Conservation (phyloP, 306 rosid species). For the Sicyos baderoa region DNA sequence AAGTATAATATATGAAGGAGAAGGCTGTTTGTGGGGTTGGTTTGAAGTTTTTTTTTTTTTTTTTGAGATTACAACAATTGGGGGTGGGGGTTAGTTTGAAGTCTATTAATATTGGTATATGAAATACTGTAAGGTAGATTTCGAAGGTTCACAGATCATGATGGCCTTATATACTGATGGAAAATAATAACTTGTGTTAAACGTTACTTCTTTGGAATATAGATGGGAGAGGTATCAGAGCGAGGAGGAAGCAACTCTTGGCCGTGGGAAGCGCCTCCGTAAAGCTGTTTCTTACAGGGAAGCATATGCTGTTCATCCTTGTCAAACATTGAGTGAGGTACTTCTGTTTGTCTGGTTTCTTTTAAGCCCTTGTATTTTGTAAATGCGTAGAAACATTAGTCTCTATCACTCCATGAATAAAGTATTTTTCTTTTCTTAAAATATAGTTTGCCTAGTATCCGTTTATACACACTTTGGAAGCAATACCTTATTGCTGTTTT, state of each 20-base stretch:
- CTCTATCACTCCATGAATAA: too few relatives aligned
- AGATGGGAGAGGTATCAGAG: conserved; percentile 98
- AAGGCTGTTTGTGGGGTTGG: conserved; percentile 2
- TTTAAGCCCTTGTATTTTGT: neutral
- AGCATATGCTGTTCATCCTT: conserved; percentile 79
- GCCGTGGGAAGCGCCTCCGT: conserved; percentile 93
- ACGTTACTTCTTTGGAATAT: conserved; percentile 27
- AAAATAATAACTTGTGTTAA: conserved; percentile 17
- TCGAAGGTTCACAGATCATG: conserved; percentile 12
- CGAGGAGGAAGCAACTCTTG: conserved; percentile 96
- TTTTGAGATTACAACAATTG: too few relatives aligned
- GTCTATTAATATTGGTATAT: neutral
- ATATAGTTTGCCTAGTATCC: neutral
- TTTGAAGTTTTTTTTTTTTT: too few relatives aligned
- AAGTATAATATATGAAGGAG: neutral
- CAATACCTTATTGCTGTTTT: neutral
- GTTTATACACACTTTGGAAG: neutral
- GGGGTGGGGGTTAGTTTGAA: neutral
- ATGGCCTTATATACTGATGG: conserved; percentile 8
- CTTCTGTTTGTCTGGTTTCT: conserved; percentile 5
- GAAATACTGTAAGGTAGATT: neutral
- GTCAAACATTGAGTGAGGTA: conserved; percentile 77
- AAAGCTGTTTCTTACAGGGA: conserved; percentile 97
- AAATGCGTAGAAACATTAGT: neutral
- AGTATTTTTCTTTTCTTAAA: too few relatives aligned